Base-by-base conservation (phyloP, 2,329 filamentous ascomycete genomes). In the Alternaria dauci region DNA sequence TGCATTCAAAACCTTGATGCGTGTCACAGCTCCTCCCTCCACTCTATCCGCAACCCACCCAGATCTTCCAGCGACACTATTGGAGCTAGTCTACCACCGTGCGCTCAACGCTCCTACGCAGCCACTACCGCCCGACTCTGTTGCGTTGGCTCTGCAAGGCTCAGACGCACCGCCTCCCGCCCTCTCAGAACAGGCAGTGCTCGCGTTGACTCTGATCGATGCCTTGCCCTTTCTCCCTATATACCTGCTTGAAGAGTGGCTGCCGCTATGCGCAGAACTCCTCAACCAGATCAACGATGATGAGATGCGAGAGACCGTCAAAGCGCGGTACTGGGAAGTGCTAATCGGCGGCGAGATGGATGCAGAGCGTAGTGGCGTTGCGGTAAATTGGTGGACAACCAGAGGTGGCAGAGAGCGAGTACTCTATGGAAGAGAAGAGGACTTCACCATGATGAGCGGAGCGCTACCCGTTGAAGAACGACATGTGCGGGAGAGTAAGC, bases 321-420 rank as follows among this genome's bases (percentile, higher is more conserved):
- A 89, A 72, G 85, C 88, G 64, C 83, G 93, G 51, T 91, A 96
- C 76, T 93, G 91, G 89, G 89, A 95, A 59, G 85, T 93, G 3
- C 79, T 97, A 9, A 89, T 89, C 41, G 89, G 86, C 68, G 93
- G 93, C 4, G 93, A 96, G 80, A 91, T 97, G 88, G 93, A 97
- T 78, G 89, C 96, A 25, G 91, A 96, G 74, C 86, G 93, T 61
- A 90, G 92, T 7, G 87, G 89, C 41, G 85, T 91, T 32, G 93
- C 90, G 50, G 91, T 96, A 18, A 87, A 88, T 2, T 97, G 94
- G 94, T 97, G 94, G 94, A 91, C 88, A 79, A 80, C 87, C 76
- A 76, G 85, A 59, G 87, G 87, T 4, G 88, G 88, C 0, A 80
- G 85, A 48, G 86, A 89, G 59, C 77, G 82, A 68, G 81, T 88